phyloP scores from a whole-genome alignment of 2,329 filamentous ascomycete species.

The Massarina eburnea region DNA sequence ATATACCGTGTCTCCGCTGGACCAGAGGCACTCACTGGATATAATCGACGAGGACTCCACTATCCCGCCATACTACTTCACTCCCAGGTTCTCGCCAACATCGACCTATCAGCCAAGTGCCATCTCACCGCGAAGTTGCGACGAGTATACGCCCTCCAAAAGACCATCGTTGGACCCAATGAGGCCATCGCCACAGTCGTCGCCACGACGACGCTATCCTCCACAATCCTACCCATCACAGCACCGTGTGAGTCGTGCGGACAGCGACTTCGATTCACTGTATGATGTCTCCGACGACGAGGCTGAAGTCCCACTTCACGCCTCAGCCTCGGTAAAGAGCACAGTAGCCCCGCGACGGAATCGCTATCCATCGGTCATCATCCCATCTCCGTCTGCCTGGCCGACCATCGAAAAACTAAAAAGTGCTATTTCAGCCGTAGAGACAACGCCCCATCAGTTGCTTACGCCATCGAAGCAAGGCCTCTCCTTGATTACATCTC shows the following conservation, averaged over 20 bases:
- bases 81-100: conserved; percentile 37
- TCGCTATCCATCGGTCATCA: conserved; percentile 60
- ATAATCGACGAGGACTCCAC: conserved; percentile 55
- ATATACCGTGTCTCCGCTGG: conserved; percentile 54
- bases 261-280: conserved; percentile 79
- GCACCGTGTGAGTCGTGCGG: conserved; percentile 66
- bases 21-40: conserved; percentile 61
- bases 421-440: conserved; percentile 57
- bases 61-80: conserved; percentile 42
- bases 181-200: conserved; percentile 54
- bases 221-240: conserved; percentile 53
- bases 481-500: conserved; percentile 67
- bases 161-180: conserved; percentile 61
- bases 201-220: conserved; percentile 55
- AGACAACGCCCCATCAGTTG: conserved; percentile 51
- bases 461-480: conserved; percentile 76
- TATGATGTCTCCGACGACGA: conserved; percentile 86
- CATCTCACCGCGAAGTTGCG: conserved; percentile 50
- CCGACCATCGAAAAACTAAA: conserved; percentile 59
- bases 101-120: conserved; percentile 35
- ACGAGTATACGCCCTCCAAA: conserved; percentile 72
- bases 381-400: conserved; percentile 61
- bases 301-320: conserved; percentile 54
- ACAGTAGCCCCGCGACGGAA: conserved; percentile 43
- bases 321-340: conserved; percentile 55